A percentile compares a stretch with the other conserved stretches of the same genome.
phyloP scores from a whole-genome alignment of 2,329 filamentous ascomycete genomes.

The Sarocladiaceae sp. region DNA sequence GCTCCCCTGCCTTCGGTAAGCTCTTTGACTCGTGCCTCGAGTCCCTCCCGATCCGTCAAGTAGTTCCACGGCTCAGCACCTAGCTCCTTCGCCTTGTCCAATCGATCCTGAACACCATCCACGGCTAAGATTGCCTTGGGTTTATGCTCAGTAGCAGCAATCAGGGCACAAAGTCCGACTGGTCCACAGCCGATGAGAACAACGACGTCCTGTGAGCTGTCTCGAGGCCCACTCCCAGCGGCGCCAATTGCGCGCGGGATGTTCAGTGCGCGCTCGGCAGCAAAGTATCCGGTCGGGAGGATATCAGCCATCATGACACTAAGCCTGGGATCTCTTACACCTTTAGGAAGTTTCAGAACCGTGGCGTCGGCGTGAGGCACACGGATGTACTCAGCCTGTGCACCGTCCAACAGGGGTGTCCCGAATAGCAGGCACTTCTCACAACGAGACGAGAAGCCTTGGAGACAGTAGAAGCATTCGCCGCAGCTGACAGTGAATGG shows the following conservation, averaged over 20 bases:
- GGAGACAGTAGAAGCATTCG: constrained; percentile 80
- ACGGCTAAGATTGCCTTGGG: constrained; percentile 2
- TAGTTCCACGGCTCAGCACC: constrained; percentile 62
- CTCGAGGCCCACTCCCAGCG: not conserved
- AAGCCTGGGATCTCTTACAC: constrained; percentile 1
- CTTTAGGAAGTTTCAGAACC: constrained; percentile 11
- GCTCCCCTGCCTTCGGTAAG: constrained; percentile 75
- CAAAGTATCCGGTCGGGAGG: constrained; percentile 84
- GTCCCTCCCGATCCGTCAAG: constrained; percentile 55
- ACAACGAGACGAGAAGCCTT: constrained; percentile 74
- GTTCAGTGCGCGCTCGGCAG: constrained; percentile 69
- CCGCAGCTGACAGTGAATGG: constrained; percentile 62
- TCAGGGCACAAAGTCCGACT: constrained; percentile 1
- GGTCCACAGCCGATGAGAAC: not conserved
- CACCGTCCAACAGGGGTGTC: constrained; percentile 64
- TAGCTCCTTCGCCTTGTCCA: constrained; percentile 5
- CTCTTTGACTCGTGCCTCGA: constrained; percentile 65
- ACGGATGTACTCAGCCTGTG: constrained; percentile 77
- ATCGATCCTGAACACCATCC: not conserved
- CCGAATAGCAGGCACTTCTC: constrained; percentile 68
- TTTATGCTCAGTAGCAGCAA: not conserved
- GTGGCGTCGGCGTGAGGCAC: constrained; percentile 63
- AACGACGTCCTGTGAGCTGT: constrained; percentile 1
- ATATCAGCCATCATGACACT: constrained; percentile 85
- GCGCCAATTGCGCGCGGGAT: not conserved